Base-by-base conservation (phyloP, 2,329 filamentous ascomycete genomes). In the Fusarium longipes region DNA sequence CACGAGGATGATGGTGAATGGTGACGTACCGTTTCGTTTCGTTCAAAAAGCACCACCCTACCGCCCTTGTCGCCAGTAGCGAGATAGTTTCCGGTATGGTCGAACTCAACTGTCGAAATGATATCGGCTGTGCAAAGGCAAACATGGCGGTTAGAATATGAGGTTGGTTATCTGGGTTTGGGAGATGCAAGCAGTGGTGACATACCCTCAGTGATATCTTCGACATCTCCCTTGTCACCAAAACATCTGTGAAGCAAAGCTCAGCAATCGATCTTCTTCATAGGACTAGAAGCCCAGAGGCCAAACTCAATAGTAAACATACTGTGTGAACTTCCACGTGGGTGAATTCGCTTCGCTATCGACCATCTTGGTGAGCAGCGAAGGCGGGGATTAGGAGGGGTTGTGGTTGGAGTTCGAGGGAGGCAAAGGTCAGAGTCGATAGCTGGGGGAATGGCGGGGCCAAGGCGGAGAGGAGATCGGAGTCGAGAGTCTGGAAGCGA, bases 321-420 rank as follows among this genome's bases (percentile, higher is more conserved):
- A 97, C 94, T 98, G 95, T 82, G 95, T 98, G 84, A 98, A 98
- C 87, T 98, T 98, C 95, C 95, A 98, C 83, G 94, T 98, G 79
- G 94, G 94, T 84, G 93, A 91, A 86, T 89, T 93, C 83, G 91
- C 87, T 84, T 97, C 93, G 85, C 91, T 91, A 88, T 97, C 94
- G 86, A 96, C 94, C 94, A 98, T 97, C 85, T 91, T 95, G 83
- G 75, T 74, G 69, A 73, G 72, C 73, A 75, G 74, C 70, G 71
- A 75, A 57, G 72, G 75, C 72, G 69, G 65, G 75, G 66, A 67
- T 52, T 63, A 64, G 65, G 58, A 66, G 63, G 61, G 62, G 63
- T 55, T 62, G 64, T 55, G 57, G 65, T 66, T 62, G 66, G 63
- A 71, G 68, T 63, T 68, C 57, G 61, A 67, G 65, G 63, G 63